phyloP scores from a whole-genome alignment of 2,329 filamentous ascomycete genomes.

The Ceratocystis colombiana region DNA sequence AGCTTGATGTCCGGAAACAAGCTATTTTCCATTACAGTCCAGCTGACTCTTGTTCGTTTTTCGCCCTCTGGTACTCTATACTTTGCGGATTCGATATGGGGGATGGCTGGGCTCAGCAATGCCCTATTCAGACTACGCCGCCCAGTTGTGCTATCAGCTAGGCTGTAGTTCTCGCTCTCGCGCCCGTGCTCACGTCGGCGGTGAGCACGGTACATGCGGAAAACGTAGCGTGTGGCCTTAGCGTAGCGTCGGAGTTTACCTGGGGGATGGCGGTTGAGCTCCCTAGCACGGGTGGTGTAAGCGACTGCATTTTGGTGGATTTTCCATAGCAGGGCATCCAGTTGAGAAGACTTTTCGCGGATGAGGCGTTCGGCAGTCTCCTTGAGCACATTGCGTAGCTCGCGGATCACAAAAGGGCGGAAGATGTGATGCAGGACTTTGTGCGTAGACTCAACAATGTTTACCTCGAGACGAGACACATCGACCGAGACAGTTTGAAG shows the following conservation, averaged over 20 bases:
- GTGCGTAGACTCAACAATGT: slow-evolving; percentile 89
- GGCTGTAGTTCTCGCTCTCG: not conserved
- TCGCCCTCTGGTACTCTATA: not conserved
- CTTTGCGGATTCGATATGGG: not conserved
- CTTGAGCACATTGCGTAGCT: slow-evolving; percentile 72
- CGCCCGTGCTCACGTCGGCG: slow-evolving; percentile 13
- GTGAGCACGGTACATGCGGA: slow-evolving; percentile 11
- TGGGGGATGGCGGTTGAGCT: slow-evolving; percentile 54
- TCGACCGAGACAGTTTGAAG: slow-evolving; percentile 80
- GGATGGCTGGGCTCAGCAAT: not conserved
- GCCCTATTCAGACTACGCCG: not conserved
- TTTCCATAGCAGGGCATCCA: slow-evolving; percentile 62
- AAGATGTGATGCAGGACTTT: slow-evolving; percentile 78
- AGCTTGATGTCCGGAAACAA: slow-evolving; percentile 80
- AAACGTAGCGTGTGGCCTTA: slow-evolving; percentile 29
- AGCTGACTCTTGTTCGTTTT: slow-evolving; percentile 37
- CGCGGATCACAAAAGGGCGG: slow-evolving; percentile 77
- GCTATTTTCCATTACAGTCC: slow-evolving; percentile 54
- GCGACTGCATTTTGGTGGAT: slow-evolving; percentile 76
- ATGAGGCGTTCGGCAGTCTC: slow-evolving; percentile 86
- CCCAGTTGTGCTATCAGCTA: not conserved
- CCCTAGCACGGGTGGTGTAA: slow-evolving; percentile 52
- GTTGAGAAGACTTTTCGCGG: slow-evolving; percentile 66
- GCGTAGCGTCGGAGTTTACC: slow-evolving; percentile 85
- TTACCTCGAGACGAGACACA: slow-evolving; percentile 73